Percentiles rank a stretch among this genome's conserved stretches.
Conservation (phyloP, 140 eudicot genomes). For the Eryngium alpinum region DNA sequence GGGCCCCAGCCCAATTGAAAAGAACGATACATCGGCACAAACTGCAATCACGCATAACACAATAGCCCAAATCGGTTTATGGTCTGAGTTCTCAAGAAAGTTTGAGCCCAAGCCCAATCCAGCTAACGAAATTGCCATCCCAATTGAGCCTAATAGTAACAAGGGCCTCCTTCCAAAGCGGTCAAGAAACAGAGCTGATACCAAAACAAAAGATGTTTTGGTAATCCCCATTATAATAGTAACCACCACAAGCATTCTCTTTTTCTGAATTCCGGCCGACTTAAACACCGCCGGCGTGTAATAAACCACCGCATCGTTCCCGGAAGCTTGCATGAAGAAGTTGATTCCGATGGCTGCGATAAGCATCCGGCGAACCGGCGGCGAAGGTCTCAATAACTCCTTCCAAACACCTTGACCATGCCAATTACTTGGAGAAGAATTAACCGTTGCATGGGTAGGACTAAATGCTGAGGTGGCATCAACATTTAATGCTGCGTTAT, state of each 20-base stretch:
- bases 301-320: slow-evolving; percentile 82
- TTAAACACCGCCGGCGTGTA: slow-evolving; percentile 71
- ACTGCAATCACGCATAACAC: slow-evolving; percentile 55
- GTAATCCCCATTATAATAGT: slow-evolving; percentile 71
- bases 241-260: slow-evolving; percentile 42
- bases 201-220: slow-evolving; percentile 53
- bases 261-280: slow-evolving; percentile 51
- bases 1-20: slow-evolving; percentile 86
- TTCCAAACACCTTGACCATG: slow-evolving; percentile 69
- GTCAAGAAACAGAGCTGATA: slow-evolving; percentile 67
- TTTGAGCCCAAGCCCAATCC: slow-evolving; percentile 65
- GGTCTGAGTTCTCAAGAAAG: slow-evolving; percentile 36
- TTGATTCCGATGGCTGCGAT: slow-evolving; percentile 74
- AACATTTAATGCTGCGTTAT: slow-evolving; percentile 25
- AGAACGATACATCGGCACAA: slow-evolving; percentile 70
- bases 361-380: slow-evolving; percentile 43
- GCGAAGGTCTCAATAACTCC: slow-evolving; percentile 48
- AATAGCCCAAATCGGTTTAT: slow-evolving; percentile 72
- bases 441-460: background rate
- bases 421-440: slow-evolving; percentile 26
- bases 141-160: slow-evolving; percentile 56
- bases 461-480: background rate
- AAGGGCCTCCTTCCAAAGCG: slow-evolving; percentile 70
- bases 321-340: slow-evolving; percentile 92
- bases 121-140: slow-evolving; percentile 47